Evolutionary conservation across 495 filamentous ascomycete species (phyloP).

Genomic region (Hypoxylon perforatum): DNA sequence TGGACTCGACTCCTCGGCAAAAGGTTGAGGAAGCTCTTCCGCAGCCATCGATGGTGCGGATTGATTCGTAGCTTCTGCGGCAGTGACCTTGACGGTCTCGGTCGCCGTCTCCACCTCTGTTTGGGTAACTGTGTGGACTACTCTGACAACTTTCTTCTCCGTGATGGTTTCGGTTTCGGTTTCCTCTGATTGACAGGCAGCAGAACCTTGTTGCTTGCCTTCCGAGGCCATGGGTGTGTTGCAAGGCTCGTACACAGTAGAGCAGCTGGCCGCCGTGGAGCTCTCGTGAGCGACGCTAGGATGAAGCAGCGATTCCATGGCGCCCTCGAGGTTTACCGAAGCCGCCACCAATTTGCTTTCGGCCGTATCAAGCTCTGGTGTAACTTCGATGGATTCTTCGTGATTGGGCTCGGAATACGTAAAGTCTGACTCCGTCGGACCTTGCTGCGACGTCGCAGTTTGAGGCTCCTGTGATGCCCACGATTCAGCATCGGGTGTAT

Average conservation of each 20-base stretch:
- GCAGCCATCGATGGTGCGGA: constrained; percentile 15
- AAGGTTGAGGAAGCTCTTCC: constrained; percentile 10
- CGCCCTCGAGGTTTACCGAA: background rate
- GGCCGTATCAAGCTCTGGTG: background rate
- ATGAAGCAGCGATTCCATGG: background rate
- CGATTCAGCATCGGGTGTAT: background rate
- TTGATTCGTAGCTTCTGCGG: constrained; percentile 32
- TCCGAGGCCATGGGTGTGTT: constrained; percentile 12
- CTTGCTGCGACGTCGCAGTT: background rate
- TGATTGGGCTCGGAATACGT: background rate
- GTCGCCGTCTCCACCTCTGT: constrained; percentile 41
- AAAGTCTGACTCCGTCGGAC: background rate
- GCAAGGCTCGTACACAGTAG: constrained; percentile 43
- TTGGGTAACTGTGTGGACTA: constrained; percentile 54
- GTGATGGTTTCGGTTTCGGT: constrained; percentile 41
- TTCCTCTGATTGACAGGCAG: constrained; percentile 25
- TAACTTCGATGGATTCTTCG: background rate
- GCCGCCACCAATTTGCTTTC: background rate
- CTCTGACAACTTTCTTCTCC: constrained; percentile 47
- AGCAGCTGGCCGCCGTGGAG: constrained; percentile 3
- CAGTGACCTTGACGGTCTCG: constrained; percentile 34
- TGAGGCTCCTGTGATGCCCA: background rate
- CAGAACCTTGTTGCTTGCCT: background rate
- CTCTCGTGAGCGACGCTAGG: constrained; percentile 9
- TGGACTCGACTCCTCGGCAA: background rate